Conservation (phyloP, 2,329 filamentous ascomycete genomes). For the Neurospora crassa region DNA sequence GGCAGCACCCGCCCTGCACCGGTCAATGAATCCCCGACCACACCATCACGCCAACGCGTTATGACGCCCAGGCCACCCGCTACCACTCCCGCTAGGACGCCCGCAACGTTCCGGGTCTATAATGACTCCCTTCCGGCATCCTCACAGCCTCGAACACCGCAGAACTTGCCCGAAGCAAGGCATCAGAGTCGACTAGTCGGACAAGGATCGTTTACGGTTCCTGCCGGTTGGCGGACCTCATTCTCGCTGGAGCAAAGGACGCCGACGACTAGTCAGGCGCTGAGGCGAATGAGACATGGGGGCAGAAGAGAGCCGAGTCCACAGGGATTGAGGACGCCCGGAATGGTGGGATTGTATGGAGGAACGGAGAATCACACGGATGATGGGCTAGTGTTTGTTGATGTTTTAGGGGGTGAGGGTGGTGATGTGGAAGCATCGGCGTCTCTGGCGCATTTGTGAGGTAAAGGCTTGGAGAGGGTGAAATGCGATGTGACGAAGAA, state of each 20-base stretch:
- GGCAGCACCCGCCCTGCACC: neutral
- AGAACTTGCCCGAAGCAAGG: constrained; percentile 37
- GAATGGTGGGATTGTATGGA: constrained; percentile 37
- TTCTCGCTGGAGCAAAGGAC: constrained; percentile 15
- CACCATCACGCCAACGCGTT: neutral
- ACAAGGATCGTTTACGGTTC: constrained; percentile 34
- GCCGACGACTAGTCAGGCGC: constrained; percentile 12
- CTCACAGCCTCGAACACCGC: constrained; percentile 40
- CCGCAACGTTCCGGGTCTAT: constrained; percentile 30
- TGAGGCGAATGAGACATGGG: constrained; percentile 6
- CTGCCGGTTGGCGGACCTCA: constrained; percentile 17
- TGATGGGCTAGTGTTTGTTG: constrained; percentile 26
- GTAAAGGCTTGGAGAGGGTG: neutral
- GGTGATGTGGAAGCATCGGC: constrained; percentile 5
- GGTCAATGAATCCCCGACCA: neutral
- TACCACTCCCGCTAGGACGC: constrained; percentile 11
- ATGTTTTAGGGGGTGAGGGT: neutral
- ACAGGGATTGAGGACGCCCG: constrained; percentile 29
- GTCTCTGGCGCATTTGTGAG: constrained; percentile 5
- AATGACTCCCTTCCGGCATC: constrained; percentile 34
- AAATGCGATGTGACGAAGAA: neutral
- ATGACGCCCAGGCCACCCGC: neutral
- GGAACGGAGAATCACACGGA: constrained; percentile 37
- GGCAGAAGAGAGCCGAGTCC: constrained; percentile 25
- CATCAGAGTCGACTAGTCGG: constrained; percentile 32